Percentiles rank a stretch among this genome's conserved stretches.
Conservation (phyloP, 1,284 basidiomycete species). For the Leccinum subatratum region DNA sequence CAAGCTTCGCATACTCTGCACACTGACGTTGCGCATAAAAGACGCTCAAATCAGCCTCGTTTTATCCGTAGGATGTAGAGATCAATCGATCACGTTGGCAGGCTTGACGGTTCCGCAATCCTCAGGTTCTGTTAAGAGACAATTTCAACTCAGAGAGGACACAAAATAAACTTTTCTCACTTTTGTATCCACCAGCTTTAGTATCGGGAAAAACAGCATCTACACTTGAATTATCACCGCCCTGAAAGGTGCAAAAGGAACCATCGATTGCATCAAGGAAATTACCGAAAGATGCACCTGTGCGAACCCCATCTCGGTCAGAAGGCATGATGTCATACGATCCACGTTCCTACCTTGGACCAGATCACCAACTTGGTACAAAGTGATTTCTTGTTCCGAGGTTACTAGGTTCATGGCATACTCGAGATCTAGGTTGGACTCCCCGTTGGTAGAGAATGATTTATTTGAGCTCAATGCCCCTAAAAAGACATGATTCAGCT, state of each 20-base stretch:
- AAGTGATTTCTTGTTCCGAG: conserved; percentile 36
- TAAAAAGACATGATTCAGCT: conserved; percentile 5
- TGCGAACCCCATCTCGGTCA: neutral
- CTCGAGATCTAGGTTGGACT: conserved; percentile 53
- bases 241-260: conserved; percentile 56
- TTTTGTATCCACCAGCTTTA: conserved; percentile 39
- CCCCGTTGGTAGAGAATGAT: conserved; percentile 44
- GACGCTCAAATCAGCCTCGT: conserved; percentile 45
- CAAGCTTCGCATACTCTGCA: conserved; percentile 50
- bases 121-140: conserved; percentile 25
- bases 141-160: conserved; percentile 5
- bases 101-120: conserved; percentile 50
- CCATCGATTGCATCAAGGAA: conserved; percentile 46
- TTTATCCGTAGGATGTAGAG: conserved; percentile 50
- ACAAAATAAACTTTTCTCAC: conserved; percentile 10
- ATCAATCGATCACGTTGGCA: conserved; percentile 52
- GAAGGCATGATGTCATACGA: neutral
- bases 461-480: conserved; percentile 32
- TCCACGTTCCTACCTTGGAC: conserved; percentile 33
- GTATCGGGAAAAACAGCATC: conserved; percentile 54
- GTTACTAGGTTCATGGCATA: conserved; percentile 47
- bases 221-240: conserved; percentile 50
- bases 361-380: conserved; percentile 48
- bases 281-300: conserved; percentile 44
- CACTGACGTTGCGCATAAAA: conserved; percentile 51